Percentiles rank a stretch among this genome's conserved stretches.
phyloP scores from a whole-genome alignment of 257 asterid species.

The Gardenia jasminoides region DNA sequence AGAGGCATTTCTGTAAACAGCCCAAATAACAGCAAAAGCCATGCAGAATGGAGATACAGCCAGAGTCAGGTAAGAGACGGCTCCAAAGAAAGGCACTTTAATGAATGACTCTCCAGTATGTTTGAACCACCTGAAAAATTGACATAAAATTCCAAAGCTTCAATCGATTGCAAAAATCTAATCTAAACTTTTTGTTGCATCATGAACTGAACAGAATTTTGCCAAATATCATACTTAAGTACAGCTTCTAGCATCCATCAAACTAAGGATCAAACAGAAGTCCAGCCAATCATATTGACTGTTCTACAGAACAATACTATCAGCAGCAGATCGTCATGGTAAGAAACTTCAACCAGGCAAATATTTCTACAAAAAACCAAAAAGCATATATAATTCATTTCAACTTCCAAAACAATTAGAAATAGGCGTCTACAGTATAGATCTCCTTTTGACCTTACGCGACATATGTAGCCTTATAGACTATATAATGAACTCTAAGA shows the following conservation, averaged over 20 bases:
- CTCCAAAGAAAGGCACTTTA: conserved; percentile 54
- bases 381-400: neutral
- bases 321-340: neutral
- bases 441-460: neutral
- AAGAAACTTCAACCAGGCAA: neutral
- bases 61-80: conserved; percentile 67
- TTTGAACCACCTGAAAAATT: conserved; percentile 46
- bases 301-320: neutral
- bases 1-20: conserved; percentile 54
- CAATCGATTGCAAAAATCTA: neutral
- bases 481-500: neutral
- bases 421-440: neutral
- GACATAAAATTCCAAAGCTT: conserved; percentile 7
- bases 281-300: neutral
- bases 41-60: conserved; percentile 87
- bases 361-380: neutral
- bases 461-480: neutral
- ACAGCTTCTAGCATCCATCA: neutral
- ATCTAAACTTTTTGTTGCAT: neutral
- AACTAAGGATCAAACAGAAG: neutral
- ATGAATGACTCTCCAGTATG: conserved; percentile 35
- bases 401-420: neutral
- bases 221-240: neutral
- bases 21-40: conserved; percentile 84
- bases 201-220: too few species aligned